These are phyloP conservation scores for Xylariales sp. DNA, from an alignment of 2,329 filamentous ascomycete species.

Conservation along the genomic window DNA sequence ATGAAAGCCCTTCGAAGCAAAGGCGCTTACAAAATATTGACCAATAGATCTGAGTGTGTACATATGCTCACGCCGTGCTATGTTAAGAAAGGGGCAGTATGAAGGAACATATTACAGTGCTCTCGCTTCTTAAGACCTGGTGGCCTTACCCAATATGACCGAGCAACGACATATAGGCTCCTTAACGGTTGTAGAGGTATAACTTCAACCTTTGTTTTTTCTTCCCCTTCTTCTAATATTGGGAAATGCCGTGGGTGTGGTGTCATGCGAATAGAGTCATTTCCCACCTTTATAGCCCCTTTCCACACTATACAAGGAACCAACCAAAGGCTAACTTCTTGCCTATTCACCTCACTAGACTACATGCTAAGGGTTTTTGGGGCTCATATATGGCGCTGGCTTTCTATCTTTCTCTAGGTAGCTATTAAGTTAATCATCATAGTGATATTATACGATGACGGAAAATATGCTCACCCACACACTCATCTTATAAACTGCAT, in stretches of 20 bases:
- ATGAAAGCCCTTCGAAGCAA: no score
- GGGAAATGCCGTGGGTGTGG: no score
- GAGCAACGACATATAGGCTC: background rate
- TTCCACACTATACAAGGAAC: background rate
- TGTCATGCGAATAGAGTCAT: no score
- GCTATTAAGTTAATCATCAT: background rate
- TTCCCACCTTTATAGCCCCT: background rate
- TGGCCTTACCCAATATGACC: background rate
- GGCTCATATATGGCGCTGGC: no score
- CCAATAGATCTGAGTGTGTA: no score
- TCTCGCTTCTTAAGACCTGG: no score
- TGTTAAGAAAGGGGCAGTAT: background rate
- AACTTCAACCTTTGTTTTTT: background rate
- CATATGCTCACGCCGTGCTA: no score
- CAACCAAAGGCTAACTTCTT: background rate
- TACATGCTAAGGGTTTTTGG: no score
- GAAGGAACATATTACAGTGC: background rate
- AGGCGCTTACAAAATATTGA: no score
- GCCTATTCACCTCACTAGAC: background rate
- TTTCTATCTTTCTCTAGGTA: background rate
- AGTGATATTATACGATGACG: background rate
- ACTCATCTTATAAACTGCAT: background rate
- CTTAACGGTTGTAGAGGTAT: background rate
- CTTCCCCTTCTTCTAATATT: background rate
- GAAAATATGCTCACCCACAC: background rate